Conservation (phyloP, 2,329 filamentous ascomycete species). For the Fusarium xyrophilum region DNA sequence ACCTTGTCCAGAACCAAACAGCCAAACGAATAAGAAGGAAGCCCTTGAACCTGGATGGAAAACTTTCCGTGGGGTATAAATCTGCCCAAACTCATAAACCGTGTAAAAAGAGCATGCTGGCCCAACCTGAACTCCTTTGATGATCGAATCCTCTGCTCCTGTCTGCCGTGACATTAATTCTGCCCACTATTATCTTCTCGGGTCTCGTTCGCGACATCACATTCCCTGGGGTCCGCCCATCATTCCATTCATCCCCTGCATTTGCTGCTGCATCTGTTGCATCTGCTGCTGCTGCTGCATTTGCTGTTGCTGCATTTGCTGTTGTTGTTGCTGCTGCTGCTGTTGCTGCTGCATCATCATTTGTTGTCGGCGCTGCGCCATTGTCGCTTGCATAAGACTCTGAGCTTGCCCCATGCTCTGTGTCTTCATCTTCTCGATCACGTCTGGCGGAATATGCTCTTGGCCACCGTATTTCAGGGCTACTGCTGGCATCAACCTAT, state of each 20-base stretch:
- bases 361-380: slow-evolving; percentile 46
- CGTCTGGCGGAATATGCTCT: slow-evolving; percentile 56
- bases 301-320: slow-evolving; percentile 37
- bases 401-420: slow-evolving; percentile 51
- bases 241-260: slow-evolving; percentile 52
- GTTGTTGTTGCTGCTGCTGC: slow-evolving; percentile 39
- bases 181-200: not conserved
- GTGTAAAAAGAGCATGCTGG: slow-evolving; percentile 14
- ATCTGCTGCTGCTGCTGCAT: slow-evolving; percentile 42
- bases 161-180: slow-evolving; percentile 18
- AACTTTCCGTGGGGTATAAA: slow-evolving; percentile 45
- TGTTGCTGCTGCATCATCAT: slow-evolving; percentile 43
- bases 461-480: slow-evolving; percentile 50
- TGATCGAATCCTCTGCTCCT: not conserved
- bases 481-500: slow-evolving; percentile 46
- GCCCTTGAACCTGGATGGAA: slow-evolving; percentile 35
- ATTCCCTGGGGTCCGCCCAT: slow-evolving; percentile 59
- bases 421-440: slow-evolving; percentile 54
- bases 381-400: slow-evolving; percentile 44
- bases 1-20: slow-evolving; percentile 21
- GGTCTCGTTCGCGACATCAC: slow-evolving; percentile 40
- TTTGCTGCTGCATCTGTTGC: slow-evolving; percentile 38
- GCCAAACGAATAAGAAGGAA: slow-evolving; percentile 11
- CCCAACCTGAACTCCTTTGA: slow-evolving; percentile 34
- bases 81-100: slow-evolving; percentile 35